Conservation (phyloP, 2,329 filamentous ascomycete genomes). For the Hymenoscyphus linearis region DNA sequence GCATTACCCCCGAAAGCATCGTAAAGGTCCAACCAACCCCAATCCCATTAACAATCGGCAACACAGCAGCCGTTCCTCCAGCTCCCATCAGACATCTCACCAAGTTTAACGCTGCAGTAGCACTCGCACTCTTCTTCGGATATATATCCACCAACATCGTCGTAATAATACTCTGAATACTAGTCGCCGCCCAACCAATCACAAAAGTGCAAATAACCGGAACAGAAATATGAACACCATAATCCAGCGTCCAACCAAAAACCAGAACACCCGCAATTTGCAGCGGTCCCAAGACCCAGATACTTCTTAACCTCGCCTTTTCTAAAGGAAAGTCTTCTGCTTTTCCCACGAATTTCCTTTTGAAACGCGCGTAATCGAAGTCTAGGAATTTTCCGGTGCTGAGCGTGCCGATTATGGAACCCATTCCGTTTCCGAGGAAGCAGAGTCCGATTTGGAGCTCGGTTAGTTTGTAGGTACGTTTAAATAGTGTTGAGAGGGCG, state of each 20-base stretch:
- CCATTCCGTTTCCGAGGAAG: constrained; percentile 39
- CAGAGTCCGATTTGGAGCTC: constrained; percentile 26
- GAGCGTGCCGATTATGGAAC: constrained; percentile 41
- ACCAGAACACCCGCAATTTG: constrained; percentile 34
- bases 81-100: constrained; percentile 33
- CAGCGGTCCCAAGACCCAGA: constrained; percentile 33
- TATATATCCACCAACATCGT: constrained; percentile 34
- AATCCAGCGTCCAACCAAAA: constrained; percentile 35
- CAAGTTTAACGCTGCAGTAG: constrained; percentile 35
- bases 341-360: constrained; percentile 1
- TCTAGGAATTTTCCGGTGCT: constrained; percentile 54
- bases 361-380: constrained; percentile 56
- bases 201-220: constrained; percentile 33
- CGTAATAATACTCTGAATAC: constrained; percentile 17
- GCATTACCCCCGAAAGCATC: constrained; percentile 30
- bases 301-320: constrained; percentile 31
- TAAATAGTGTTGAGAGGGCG: constrained; percentile 25
- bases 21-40: constrained; percentile 27
- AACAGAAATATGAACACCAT: constrained; percentile 25
- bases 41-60: constrained; percentile 25
- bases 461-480: constrained; percentile 19
- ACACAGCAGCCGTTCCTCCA: constrained; percentile 28
- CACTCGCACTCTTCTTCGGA: constrained; percentile 30
- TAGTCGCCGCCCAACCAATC: constrained; percentile 33
- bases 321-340: constrained; percentile 38